Conservation (phyloP, 805 yeast genomes). For the Starmerella sirachaensis region DNA sequence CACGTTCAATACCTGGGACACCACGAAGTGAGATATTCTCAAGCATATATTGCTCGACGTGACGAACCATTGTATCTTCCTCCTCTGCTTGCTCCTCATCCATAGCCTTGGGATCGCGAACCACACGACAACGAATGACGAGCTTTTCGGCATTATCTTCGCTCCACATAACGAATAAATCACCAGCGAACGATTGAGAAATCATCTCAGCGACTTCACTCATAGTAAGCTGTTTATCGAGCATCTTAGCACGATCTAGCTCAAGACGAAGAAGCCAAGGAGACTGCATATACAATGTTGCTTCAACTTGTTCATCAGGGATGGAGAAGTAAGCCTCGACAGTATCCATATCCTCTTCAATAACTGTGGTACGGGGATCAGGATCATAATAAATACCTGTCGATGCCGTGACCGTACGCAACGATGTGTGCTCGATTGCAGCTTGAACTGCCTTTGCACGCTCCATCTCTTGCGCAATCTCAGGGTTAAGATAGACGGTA, state of each 20-base stretch:
- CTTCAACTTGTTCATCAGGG: conserved; percentile 96
- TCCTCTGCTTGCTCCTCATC: conserved; percentile 93
- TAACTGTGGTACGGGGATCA: conserved; percentile 93
- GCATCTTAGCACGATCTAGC: conserved; percentile 96
- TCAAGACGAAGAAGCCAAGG: conserved; percentile 97
- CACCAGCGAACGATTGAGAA: conserved; percentile 84
- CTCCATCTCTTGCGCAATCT: conserved; percentile 76
- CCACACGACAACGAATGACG: conserved; percentile 95
- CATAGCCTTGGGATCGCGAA: conserved; percentile 85
- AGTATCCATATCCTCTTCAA: conserved; percentile 92
- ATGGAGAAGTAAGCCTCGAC: conserved; percentile 95
- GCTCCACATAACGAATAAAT: conserved; percentile 94
- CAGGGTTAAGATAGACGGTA: conserved; percentile 80
- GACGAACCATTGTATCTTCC: conserved; percentile 91
- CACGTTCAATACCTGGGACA: conserved; percentile 84
- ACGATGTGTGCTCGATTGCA: conserved; percentile 90
- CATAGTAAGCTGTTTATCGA: conserved; percentile 95
- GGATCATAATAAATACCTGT: conserved; percentile 97
- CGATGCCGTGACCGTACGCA: conserved; percentile 90
- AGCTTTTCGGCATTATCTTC: conserved; percentile 97
- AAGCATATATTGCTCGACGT: conserved; percentile 91
- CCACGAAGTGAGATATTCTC: conserved; percentile 93
- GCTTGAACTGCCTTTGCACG: conserved; percentile 91
- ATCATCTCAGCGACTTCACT: conserved; percentile 95
- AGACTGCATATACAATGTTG: conserved; percentile 83